phyloP scores from a whole-genome alignment of 2,329 filamentous ascomycete genomes.

The Cladosporium sp. region DNA sequence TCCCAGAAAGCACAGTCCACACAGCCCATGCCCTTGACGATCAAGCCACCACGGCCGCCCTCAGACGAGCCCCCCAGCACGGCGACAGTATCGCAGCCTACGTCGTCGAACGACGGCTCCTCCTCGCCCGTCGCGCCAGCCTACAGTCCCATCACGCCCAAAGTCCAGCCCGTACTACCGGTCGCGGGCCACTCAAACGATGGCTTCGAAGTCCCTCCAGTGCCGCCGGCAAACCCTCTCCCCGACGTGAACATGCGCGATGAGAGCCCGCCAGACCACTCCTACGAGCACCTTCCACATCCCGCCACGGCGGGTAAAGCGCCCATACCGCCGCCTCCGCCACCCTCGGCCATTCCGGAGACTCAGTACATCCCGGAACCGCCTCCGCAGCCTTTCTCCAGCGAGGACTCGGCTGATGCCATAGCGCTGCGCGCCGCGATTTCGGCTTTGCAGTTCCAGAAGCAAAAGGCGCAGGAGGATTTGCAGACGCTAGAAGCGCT shows the following conservation, averaged over 20 bases:
- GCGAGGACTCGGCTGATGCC: conserved; percentile 69
- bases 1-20: conserved; percentile 12
- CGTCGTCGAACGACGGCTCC: conserved; percentile 8
- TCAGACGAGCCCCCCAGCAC: conserved; percentile 12
- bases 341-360: conserved; percentile 16
- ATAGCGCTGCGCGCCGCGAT: conserved; percentile 83
- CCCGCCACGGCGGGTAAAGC: conserved; percentile 6
- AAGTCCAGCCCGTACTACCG: conserved; percentile 27
- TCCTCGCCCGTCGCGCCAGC: conserved; percentile 19
- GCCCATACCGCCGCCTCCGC: conserved; percentile 14
- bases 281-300: not conserved
- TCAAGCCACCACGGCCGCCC: conserved; percentile 21
- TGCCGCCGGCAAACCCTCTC: conserved; percentile 9
- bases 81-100: conserved; percentile 3
- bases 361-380: conserved; percentile 39
- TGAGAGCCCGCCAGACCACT: not conserved
- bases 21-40: conserved; percentile 23
- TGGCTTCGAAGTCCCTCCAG: conserved; percentile 10
- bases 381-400: conserved; percentile 41
- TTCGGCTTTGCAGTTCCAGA: conserved; percentile 80
- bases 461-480: conserved; percentile 69
- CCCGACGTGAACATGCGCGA: conserved; percentile 5
- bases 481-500: conserved; percentile 64
- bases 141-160: conserved; percentile 32
- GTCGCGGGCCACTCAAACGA: conserved; percentile 10